These are phyloP conservation scores for Hypomontagnella monticulosa DNA, from an alignment of 495 filamentous ascomycete species.

Conservation along the genomic window DNA sequence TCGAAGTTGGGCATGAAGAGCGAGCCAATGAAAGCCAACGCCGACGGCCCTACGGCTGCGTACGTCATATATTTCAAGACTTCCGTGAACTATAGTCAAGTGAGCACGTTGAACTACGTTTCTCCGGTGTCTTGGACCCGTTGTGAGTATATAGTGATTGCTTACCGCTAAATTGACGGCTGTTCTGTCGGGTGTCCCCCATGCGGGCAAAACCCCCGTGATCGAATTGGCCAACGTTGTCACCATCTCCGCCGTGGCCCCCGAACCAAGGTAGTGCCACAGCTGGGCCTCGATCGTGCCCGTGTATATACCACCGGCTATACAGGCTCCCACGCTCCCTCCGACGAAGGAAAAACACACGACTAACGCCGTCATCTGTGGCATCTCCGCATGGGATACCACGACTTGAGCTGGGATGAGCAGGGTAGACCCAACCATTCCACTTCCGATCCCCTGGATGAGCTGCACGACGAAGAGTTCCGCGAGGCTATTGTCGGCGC, in stretches of 20 bases:
- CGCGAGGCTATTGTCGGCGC: slow-evolving; percentile 53
- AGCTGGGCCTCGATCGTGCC: slow-evolving; percentile 50
- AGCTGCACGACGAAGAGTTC: slow-evolving; percentile 60
- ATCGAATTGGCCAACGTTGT: slow-evolving; percentile 57
- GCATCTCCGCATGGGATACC: slow-evolving; percentile 56
- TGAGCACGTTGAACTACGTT: slow-evolving; percentile 11
- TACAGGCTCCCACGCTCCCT: slow-evolving; percentile 57
- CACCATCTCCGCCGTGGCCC: slow-evolving; percentile 41
- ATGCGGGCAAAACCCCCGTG: slow-evolving; percentile 50
- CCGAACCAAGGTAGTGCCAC: slow-evolving; percentile 44
- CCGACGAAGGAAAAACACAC: slow-evolving; percentile 57
- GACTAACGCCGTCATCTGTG: slow-evolving; percentile 58
- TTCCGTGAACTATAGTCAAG: slow-evolving; percentile 51
- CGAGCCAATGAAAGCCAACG: slow-evolving; percentile 50
- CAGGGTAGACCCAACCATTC: slow-evolving; percentile 57
- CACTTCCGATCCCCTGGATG: slow-evolving; percentile 59
- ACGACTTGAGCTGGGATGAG: slow-evolving; percentile 57
- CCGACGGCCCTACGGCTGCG: slow-evolving; percentile 53
- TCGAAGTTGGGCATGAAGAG: slow-evolving; percentile 56
- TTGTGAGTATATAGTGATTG: slow-evolving; percentile 8
- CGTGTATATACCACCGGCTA: slow-evolving; percentile 61
- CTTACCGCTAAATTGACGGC: slow-evolving; percentile 57
- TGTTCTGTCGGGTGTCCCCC: slow-evolving; percentile 53
- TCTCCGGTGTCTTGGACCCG: too few species aligned
- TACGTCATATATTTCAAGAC: slow-evolving; percentile 60